Evolutionary conservation across 306 rosid genomes (phyloP).

Genomic region (Abrus pulchellus): DNA sequence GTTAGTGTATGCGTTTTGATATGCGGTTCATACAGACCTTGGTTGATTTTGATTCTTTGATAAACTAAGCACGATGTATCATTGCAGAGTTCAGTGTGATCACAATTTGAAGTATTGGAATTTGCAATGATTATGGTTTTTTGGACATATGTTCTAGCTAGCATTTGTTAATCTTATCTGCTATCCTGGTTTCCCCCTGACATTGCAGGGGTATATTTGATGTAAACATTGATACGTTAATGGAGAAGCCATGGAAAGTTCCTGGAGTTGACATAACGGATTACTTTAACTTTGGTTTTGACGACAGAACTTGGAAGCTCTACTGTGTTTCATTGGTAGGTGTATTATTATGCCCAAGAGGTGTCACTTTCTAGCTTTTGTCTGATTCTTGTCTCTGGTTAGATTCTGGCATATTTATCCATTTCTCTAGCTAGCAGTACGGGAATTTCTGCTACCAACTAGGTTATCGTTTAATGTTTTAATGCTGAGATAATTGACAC

Average conservation of each 20-base stretch:
- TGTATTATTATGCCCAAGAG: conserved; percentile 31
- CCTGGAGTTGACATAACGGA: conserved; percentile 69
- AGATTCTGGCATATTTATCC: conserved; percentile 38
- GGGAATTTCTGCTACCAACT: conserved; percentile 19
- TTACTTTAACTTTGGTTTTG: conserved; percentile 78
- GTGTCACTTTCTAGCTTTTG: conserved; percentile 20
- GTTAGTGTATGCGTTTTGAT: conserved; percentile 53
- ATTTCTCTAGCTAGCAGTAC: conserved; percentile 36
- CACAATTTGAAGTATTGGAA: background rate
- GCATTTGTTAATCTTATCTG: conserved; percentile 25
- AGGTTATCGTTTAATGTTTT: conserved; percentile 36
- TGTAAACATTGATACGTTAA: conserved; percentile 61
- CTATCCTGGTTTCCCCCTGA: conserved; percentile 24
- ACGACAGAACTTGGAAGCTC: conserved; percentile 75
- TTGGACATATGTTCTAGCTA: background rate
- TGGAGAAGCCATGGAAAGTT: conserved; percentile 72
- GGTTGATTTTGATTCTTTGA: conserved; percentile 10
- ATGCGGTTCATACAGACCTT: background rate
- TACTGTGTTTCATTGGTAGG: conserved; percentile 74
- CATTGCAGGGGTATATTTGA: conserved; percentile 66
- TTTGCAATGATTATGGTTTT: conserved; percentile 11
- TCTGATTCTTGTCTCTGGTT: conserved; percentile 33
- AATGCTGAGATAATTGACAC: conserved; percentile 24
- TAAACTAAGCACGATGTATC: conserved; percentile 7
- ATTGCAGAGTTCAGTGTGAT: conserved; percentile 19